Evolutionary conservation across 306 rosid species (phyloP).

Genomic region (Sicyos baderoa): DNA sequence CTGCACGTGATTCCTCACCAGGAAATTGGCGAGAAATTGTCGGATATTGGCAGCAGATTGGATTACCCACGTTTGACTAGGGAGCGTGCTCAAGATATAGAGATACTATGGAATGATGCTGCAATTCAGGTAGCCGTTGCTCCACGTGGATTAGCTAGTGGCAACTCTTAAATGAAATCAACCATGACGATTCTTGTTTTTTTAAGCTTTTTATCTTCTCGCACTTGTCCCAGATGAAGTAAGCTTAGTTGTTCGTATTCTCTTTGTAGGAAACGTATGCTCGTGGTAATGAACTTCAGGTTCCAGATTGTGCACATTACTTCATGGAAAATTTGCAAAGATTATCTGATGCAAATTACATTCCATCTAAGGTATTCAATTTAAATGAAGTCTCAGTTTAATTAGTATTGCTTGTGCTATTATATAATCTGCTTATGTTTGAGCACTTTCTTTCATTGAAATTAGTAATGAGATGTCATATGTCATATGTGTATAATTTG

Average conservation of each 20-base stretch:
- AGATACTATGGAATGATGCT: slow-evolving; percentile 73
- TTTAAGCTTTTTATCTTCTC: not conserved
- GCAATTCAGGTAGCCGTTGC: slow-evolving; percentile 74
- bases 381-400: not conserved
- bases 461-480: not conserved
- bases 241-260: slow-evolving; percentile 7
- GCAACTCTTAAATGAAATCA: not conserved
- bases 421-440: not conserved
- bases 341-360: slow-evolving; percentile 62
- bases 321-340: slow-evolving; percentile 90
- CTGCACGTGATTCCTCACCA: slow-evolving; percentile 25
- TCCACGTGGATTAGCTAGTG: slow-evolving; percentile 22
- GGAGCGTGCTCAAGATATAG: slow-evolving; percentile 79
- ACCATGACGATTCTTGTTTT: no score
- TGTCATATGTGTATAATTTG: not conserved
- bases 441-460: not conserved
- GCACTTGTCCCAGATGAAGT: slow-evolving; percentile 5
- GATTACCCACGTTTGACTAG: slow-evolving; percentile 73
- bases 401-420: not conserved
- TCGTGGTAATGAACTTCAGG: slow-evolving; percentile 89
- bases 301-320: slow-evolving; percentile 90
- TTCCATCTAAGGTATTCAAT: slow-evolving; percentile 78
- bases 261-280: slow-evolving; percentile 70
- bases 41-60: slow-evolving; percentile 72
- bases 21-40: slow-evolving; percentile 79